Conservation (phyloP, 2,329 filamentous ascomycete genomes). For the Paecilomyces sp. region DNA sequence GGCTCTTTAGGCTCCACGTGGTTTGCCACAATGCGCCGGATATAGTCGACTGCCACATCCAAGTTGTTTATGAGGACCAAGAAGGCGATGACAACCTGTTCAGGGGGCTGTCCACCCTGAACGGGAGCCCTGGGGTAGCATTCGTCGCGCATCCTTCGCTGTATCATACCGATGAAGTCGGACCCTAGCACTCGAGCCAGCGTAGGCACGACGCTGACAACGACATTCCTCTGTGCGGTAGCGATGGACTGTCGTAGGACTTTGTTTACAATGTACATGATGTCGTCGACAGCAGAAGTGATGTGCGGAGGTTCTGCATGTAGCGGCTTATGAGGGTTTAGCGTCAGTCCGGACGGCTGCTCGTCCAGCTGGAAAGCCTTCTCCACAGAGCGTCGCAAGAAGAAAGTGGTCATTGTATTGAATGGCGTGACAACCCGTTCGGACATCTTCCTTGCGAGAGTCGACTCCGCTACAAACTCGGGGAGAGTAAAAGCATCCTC, state of each 20-base stretch:
- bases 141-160: slow-evolving; percentile 96
- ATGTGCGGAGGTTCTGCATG: slow-evolving; percentile 81
- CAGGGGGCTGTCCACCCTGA: slow-evolving; percentile 75
- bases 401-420: slow-evolving; percentile 89
- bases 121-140: slow-evolving; percentile 75
- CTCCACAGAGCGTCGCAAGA: slow-evolving; percentile 91
- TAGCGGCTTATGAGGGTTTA: slow-evolving; percentile 65
- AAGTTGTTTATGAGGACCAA: slow-evolving; percentile 93
- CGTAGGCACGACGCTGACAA: slow-evolving; percentile 70
- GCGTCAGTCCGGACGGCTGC: slow-evolving; percentile 67
- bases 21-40: slow-evolving; percentile 72
- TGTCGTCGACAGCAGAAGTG: slow-evolving; percentile 91
- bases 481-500: slow-evolving; percentile 60
- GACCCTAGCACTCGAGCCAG: slow-evolving; percentile 72
- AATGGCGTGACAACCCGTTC: slow-evolving; percentile 76
- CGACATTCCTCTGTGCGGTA: slow-evolving; percentile 73
- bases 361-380: slow-evolving; percentile 98
- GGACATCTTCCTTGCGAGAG: slow-evolving; percentile 32
- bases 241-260: slow-evolving; percentile 80
- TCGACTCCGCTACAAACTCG: slow-evolving; percentile 41
- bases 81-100: slow-evolving; percentile 82
- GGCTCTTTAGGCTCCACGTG: slow-evolving; percentile 43
- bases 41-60: slow-evolving; percentile 85
- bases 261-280: slow-evolving; percentile 98
- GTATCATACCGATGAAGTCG: slow-evolving; percentile 95